Base-by-base conservation (phyloP, 129 eudicot species). In the Deinandra increscens region DNA sequence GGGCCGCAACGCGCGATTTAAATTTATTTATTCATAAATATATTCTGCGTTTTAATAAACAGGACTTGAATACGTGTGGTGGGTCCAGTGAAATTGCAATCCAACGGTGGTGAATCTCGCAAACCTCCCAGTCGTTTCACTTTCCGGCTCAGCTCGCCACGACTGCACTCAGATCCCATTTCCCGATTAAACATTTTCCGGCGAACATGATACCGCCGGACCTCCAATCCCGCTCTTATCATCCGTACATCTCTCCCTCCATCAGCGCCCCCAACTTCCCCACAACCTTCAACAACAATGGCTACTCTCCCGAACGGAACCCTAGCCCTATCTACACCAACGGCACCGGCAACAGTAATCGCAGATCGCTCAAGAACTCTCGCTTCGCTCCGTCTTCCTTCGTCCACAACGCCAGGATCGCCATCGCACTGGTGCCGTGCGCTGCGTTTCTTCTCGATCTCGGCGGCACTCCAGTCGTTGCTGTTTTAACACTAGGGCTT, bases 401-500 rank as follows among this genome's bases (percentile, higher is more conserved):
- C 75, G 68, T 54, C 1, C 89, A 94, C 86, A 94, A 94, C 79
- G 82, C 75, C 37, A 84, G 96, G 55, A 81, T 94, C 68, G 95
- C 97, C 22, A 49, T 87, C 64, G 97, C 87, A 4, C 80, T 94
- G 1, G 88, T 89, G 34, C 99, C 99, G 14, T 87, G 83, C 54
- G 95, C 97, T 60, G 90, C 80, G 13, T 87, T 89, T 73, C 88
- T 89, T 12, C 86, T 94, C 34, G 99, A 94, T 82, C 91, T 94
- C 13, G 99, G 99, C 44, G 99, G 99, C 26, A 77, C 92, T 20
- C 97, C 95, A 2, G 99, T 93, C 10, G 77, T 83, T 11, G 90
- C 88, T 0, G 76, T 81, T 23, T 49, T 94, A 14, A 86, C 87
- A 51, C 61, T 94, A 13, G 96, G 97, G 7, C 90, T 94, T 20